Percentiles rank a stretch among this genome's conserved stretches.
Evolutionary conservation across 2,329 filamentous ascomycete genomes (phyloP).

Genomic region (Paecilomyces sp.): DNA sequence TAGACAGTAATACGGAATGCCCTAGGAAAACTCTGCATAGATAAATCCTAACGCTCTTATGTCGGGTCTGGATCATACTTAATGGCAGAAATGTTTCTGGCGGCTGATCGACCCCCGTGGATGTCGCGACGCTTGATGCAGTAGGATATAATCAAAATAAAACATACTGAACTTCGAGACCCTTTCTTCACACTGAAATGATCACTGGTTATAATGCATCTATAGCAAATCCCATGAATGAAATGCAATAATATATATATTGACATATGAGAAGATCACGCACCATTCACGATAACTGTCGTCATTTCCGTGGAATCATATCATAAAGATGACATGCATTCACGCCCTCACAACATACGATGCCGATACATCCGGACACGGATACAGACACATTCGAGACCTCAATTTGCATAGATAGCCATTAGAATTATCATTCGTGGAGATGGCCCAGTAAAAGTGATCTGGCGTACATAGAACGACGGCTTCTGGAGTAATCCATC

Average conservation of each 20-base stretch:
- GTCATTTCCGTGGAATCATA: not conserved
- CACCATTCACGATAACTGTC: not conserved
- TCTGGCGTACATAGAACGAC: not conserved
- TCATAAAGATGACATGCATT: not conserved
- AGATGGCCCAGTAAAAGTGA: not conserved
- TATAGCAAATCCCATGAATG: not conserved
- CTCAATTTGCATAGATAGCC: not conserved
- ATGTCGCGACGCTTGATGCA: too few relatives aligned
- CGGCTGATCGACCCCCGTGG: too few relatives aligned
- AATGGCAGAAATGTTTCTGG: too few relatives aligned
- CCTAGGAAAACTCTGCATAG: too few relatives aligned
- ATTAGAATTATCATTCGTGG: not conserved
- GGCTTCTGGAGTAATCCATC: not conserved
- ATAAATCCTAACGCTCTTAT: too few relatives aligned
- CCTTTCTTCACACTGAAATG: too few relatives aligned
- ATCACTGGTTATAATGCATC: not conserved
- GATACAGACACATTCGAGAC: not conserved
- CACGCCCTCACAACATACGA: not conserved
- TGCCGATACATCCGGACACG: not conserved
- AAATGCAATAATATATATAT: not conserved
- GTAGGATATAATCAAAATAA: too few relatives aligned
- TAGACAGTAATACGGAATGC: too few relatives aligned
- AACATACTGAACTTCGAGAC: too few relatives aligned
- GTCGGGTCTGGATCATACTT: too few relatives aligned
- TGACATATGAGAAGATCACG: not conserved